Evolutionary conservation across 1,284 basidiomycete species (phyloP).

Genomic region (Ganoderma leucocontextum): DNA sequence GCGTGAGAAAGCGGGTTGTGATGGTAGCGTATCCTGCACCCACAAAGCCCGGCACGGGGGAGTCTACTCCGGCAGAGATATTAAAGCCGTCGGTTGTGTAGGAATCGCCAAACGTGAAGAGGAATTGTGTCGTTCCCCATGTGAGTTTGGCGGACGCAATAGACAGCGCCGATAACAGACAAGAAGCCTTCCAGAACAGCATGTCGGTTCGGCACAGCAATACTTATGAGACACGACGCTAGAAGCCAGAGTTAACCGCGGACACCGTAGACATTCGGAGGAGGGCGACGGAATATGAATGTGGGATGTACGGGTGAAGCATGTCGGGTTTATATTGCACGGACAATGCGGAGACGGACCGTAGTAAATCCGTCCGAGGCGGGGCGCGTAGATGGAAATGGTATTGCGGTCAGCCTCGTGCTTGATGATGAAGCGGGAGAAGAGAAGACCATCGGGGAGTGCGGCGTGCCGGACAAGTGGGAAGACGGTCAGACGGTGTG

Average conservation of each 20-base stretch:
- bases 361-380: constrained; percentile 24
- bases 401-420: constrained; percentile 23
- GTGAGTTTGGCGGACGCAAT: constrained; percentile 35
- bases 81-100: constrained; percentile 63
- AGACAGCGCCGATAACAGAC: constrained; percentile 30
- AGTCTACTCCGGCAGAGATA: constrained; percentile 63
- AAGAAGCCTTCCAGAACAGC: constrained; percentile 28
- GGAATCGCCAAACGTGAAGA: constrained; percentile 69
- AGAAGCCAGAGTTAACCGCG: constrained; percentile 18
- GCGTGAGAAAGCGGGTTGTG: constrained; percentile 27
- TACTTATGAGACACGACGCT: constrained; percentile 16
- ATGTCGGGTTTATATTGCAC: constrained; percentile 16
- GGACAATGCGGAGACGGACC: constrained; percentile 4
- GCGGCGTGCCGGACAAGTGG: not conserved
- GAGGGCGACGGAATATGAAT: not conserved
- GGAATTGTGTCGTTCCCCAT: constrained; percentile 48
- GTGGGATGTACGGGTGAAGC: not conserved
- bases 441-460: constrained; percentile 12
- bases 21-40: constrained; percentile 34
- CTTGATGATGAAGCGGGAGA: not conserved
- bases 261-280: constrained; percentile 2
- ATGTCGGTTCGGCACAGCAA: constrained; percentile 26
- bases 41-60: constrained; percentile 61
- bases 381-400: constrained; percentile 21
- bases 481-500: constrained; percentile 13